A percentile compares a stretch with the other conserved stretches of the same genome.
Evolutionary conservation across 495 filamentous ascomycete species (phyloP).

Genomic region (Daldinia concentrica): DNA sequence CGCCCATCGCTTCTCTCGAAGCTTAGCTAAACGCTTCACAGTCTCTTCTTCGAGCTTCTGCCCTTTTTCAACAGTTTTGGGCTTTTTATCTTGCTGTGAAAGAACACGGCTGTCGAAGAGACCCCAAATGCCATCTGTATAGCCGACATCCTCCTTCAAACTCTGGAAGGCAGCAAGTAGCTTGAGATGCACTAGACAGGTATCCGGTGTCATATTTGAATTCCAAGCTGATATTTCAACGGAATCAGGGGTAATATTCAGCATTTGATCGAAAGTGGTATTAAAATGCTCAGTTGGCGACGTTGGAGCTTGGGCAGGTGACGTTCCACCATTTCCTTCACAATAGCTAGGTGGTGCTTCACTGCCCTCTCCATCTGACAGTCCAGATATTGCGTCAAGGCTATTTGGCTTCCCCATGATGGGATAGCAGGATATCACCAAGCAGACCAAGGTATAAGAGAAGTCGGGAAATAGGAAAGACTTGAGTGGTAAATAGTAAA

Average conservation of each 20-base stretch:
- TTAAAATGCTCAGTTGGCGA: constrained; percentile 28
- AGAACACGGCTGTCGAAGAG: constrained; percentile 63
- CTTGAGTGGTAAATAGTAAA: not conserved
- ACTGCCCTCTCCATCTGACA: not conserved
- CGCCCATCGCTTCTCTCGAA: constrained; percentile 84
- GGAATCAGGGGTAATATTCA: constrained; percentile 55
- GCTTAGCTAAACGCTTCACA: constrained; percentile 53
- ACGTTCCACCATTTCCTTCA: constrained; percentile 4
- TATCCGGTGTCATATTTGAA: constrained; percentile 47
- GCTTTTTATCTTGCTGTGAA: constrained; percentile 33
- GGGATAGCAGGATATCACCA: not conserved
- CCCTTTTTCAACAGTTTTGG: constrained; percentile 29
- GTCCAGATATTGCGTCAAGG: not conserved
- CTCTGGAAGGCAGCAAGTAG: constrained; percentile 74
- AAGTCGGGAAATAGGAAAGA: not conserved
- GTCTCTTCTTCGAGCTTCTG: constrained; percentile 35
- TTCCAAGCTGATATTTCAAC: constrained; percentile 47
- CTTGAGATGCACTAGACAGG: constrained; percentile 79
- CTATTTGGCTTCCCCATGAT: not conserved
- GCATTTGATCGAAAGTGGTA: not conserved
- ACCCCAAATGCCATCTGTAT: constrained; percentile 70
- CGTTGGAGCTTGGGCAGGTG: constrained; percentile 2
- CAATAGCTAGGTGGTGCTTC: constrained; percentile 44
- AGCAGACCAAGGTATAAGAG: not conserved
- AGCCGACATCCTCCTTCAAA: constrained; percentile 71